These are phyloP conservation scores for Blastobotrys persicus DNA, from an alignment of 1,139 yeast genomes.

Conservation along the genomic window DNA sequence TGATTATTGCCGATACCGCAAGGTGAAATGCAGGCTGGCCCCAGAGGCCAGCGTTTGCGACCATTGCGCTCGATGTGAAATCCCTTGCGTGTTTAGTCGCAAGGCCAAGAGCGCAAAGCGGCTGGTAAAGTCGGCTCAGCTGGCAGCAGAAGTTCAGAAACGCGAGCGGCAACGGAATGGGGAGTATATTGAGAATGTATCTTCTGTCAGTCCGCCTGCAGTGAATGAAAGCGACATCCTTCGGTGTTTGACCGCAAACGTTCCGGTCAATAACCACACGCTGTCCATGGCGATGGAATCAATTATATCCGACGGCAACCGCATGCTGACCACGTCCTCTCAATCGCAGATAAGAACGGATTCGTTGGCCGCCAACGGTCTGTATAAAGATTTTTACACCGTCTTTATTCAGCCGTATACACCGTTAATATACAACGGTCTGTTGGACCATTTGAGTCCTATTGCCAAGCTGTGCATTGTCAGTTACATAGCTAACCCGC, in stretches of 20 bases:
- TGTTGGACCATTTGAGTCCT: conserved; percentile 8
- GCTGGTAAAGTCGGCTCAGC: conserved; percentile 21
- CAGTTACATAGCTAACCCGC: background rate
- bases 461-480: conserved; percentile 5
- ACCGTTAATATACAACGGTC: conserved; percentile 21
- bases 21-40: conserved; percentile 23
- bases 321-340: background rate
- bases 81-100: conserved; percentile 22
- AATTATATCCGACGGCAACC: background rate
- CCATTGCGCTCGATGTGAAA: conserved; percentile 24
- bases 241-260: conserved; percentile 5
- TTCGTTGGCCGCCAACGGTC: conserved; percentile 6
- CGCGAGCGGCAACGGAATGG: conserved; percentile 1
- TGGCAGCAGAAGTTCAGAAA: conserved; percentile 19
- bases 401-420: conserved; percentile 22
- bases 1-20: conserved; percentile 27
- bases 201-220: background rate
- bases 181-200: background rate
- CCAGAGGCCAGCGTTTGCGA: conserved; percentile 19
- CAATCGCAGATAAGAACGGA: background rate
- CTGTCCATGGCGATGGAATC: background rate
- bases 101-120: conserved; percentile 24
- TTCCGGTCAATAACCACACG: conserved; percentile 5
- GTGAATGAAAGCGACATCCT: background rate
- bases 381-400: conserved; percentile 18